Percentiles rank a stretch among this genome's conserved stretches.
Evolutionary conservation across 2,329 filamentous ascomycete species (phyloP).

Genomic region (Curvularia lunata): DNA sequence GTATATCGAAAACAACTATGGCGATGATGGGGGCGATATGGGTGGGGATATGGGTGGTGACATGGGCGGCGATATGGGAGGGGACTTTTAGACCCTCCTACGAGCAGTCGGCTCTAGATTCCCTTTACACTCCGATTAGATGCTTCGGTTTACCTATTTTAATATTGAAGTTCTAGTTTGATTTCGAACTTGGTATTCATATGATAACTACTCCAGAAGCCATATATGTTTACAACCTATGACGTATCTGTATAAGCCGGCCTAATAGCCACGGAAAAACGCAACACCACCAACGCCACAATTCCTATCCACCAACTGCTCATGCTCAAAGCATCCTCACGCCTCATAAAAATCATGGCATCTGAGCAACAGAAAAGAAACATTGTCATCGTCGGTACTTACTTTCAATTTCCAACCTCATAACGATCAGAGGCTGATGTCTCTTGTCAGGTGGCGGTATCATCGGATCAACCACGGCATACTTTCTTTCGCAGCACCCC

Average conservation of each 20-base stretch:
- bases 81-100: slow-evolving; percentile 13
- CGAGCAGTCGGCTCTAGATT: neutral
- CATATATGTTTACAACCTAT: slow-evolving; percentile 9
- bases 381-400: slow-evolving; percentile 47
- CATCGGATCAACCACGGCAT: slow-evolving; percentile 89
- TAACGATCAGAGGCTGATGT: slow-evolving; percentile 8
- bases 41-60: slow-evolving; percentile 38
- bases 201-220: neutral
- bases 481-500: slow-evolving; percentile 86
- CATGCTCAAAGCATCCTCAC: slow-evolving; percentile 32
- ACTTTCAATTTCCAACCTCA: neutral
- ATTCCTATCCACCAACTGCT: slow-evolving; percentile 10
- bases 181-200: neutral
- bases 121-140: neutral
- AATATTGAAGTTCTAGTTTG: neutral
- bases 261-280: slow-evolving; percentile 21
- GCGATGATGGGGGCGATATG: slow-evolving; percentile 24
- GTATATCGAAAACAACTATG: slow-evolving; percentile 29
- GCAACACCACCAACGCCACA: slow-evolving; percentile 23
- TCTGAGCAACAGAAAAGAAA: slow-evolving; percentile 36
- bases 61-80: slow-evolving; percentile 35
- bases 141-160: neutral
- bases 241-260: slow-evolving; percentile 21
- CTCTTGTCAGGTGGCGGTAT: slow-evolving; percentile 76
- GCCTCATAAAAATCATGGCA: slow-evolving; percentile 33